Conservation (phyloP, 306 rosid species). For the Lathyrus tuberosus region DNA sequence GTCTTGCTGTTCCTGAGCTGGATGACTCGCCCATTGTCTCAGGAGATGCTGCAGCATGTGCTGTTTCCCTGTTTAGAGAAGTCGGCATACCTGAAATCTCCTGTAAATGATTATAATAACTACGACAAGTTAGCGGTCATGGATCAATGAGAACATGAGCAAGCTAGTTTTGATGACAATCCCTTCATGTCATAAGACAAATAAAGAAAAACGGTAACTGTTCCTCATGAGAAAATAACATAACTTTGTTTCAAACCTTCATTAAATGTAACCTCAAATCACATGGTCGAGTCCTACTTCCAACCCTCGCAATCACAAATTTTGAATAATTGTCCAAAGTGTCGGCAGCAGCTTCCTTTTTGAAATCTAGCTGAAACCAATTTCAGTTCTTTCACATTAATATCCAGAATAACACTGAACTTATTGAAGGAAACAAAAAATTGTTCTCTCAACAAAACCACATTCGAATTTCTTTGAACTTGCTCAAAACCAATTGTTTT, state of each 20-base stretch:
- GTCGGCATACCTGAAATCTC: slow-evolving; percentile 85
- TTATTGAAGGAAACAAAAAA: slow-evolving; percentile 29
- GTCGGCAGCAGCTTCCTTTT: slow-evolving; percentile 91
- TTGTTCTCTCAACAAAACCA: slow-evolving; percentile 20
- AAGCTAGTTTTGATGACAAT: slow-evolving; percentile 2
- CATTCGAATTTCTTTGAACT: slow-evolving; percentile 15
- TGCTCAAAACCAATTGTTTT: slow-evolving; percentile 18
- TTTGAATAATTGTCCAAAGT: slow-evolving; percentile 78
- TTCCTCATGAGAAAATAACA: slow-evolving; percentile 11
- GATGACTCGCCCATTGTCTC: slow-evolving; percentile 96
- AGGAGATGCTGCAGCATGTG: slow-evolving; percentile 77
- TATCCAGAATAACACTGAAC: slow-evolving; percentile 8
- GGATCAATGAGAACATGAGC: slow-evolving; percentile 13
- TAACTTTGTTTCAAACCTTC: slow-evolving; percentile 62
- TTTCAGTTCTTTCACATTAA: slow-evolving; percentile 25
- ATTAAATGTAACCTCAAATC: slow-evolving; percentile 89
- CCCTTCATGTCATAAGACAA: background rate
- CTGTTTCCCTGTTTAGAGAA: slow-evolving; percentile 69
- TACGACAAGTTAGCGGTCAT: slow-evolving; percentile 19
- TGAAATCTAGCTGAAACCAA: slow-evolving; percentile 62
- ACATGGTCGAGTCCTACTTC: slow-evolving; percentile 72
- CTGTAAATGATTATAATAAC: slow-evolving; percentile 47
- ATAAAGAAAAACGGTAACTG: background rate
- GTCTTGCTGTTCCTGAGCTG: slow-evolving; percentile 86
- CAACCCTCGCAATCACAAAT: slow-evolving; percentile 82